Evolutionary conservation across 2,329 filamentous ascomycete species (phyloP), one percentile per base, ranked within the genome.

Genomic region (Colletotrichum tamarilloi): DNA sequence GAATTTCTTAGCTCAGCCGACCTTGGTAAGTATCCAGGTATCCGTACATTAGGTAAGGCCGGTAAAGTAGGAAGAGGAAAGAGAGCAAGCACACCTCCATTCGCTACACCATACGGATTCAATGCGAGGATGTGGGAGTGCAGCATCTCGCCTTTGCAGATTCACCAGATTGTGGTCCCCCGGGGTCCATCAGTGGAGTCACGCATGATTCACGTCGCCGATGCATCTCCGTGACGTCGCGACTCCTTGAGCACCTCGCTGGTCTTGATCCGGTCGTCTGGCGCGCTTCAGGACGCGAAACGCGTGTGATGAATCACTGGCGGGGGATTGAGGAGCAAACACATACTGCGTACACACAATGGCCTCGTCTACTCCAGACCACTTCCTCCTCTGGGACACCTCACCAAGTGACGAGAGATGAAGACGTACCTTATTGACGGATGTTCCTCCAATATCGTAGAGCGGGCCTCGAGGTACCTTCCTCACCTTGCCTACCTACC

Each of bases 131-230:
- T 28, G 28, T 52, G 19, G 22, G 42, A 30, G 63, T 60, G 55
- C 55, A 53, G 62, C 42, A 70, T 57, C 67, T 58, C 24, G 24
- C 28, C 68, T 52, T 67, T 65, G 56, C 64, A 58, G 52, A 59
- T 57, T 32, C 38, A 38, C 42, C 42, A 42, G 32, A 58, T 28
- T 30, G 49, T 52, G 49, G 30, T 32, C 38, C 19, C 42, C 24
- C 53, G 28, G 67, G 66, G 30, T 46, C 60, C 59, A 42, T 69
- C 30, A 32, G 70, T 70, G 70, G 70, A 70, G 70, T 56, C 46
- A 30, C 59, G 60, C 70, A 73, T 70, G 70, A 73, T 46, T 73
- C 70, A 70, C 67, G 70, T 65, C 58, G 42, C 46, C 67, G 65
- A 62, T 72, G 66, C 42, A 63, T 52, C 59, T 69, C 38, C 66